Conservation (phyloP, 2,329 filamentous ascomycete species). For the Phialophora macrospora region DNA sequence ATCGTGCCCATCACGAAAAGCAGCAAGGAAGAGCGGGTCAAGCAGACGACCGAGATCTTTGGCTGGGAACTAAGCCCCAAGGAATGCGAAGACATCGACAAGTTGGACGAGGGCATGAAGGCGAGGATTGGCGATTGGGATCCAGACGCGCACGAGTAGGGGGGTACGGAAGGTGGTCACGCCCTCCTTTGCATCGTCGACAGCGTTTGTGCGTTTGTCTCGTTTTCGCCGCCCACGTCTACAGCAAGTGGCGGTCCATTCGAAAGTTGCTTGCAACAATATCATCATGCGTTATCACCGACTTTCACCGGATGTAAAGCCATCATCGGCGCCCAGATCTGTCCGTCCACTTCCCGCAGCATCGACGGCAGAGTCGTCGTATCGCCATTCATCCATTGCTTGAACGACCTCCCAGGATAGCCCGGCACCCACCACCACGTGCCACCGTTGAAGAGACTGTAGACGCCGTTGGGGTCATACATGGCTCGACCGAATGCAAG, state of each 20-base stretch:
- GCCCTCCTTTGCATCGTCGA: background rate
- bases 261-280: background rate
- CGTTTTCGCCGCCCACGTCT: background rate
- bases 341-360: slow-evolving; percentile 64
- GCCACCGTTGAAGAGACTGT: slow-evolving; percentile 66
- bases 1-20: slow-evolving; percentile 35
- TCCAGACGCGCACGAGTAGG: slow-evolving; percentile 16
- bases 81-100: slow-evolving; percentile 62
- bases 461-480: slow-evolving; percentile 64
- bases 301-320: slow-evolving; percentile 86
- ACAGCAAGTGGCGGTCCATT: background rate
- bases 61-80: slow-evolving; percentile 46
- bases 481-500: slow-evolving; percentile 80
- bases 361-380: slow-evolving; percentile 69
- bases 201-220: background rate
- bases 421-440: slow-evolving; percentile 91
- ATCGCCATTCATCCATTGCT: slow-evolving; percentile 80
- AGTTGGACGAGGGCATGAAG: slow-evolving; percentile 62
- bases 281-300: slow-evolving; percentile 53
- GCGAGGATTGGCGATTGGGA: slow-evolving; percentile 46
- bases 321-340: slow-evolving; percentile 92
- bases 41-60: slow-evolving; percentile 32
- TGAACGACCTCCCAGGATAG: slow-evolving; percentile 80
- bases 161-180: too few species aligned
- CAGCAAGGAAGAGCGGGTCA: slow-evolving; percentile 28